Evolutionary conservation across 306 rosid genomes (phyloP), one percentile per base, ranked within the genome.

Genomic region (Cucurbita pepo): DNA sequence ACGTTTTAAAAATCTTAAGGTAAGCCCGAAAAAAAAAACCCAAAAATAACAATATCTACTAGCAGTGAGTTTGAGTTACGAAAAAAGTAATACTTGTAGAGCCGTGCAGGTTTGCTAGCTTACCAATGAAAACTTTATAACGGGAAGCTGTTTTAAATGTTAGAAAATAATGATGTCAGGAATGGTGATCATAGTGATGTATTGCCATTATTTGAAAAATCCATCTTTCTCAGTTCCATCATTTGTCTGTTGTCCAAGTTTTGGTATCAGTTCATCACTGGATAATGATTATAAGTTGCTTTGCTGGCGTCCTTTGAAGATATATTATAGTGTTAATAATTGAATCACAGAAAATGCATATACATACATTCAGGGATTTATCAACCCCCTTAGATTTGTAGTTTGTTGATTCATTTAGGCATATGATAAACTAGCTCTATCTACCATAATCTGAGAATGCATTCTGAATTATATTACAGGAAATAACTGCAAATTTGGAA

Each of bases 401-500:
- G 73, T 10, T 25, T 25, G n/a, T 25, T 25, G 21, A 21, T 30
- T 50, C 22, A 25, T 48, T 19, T 7, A 45, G 8, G 41, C 15
- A 45, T 22, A 6, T 47, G 56, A 47, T 69, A 69, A 6, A 25
- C 45, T 48, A 5, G 7, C 48, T 6, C 34, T 64, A 1, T 13
- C 15, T 65, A 67, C 73, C 73, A 48, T 48, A 34, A 69, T 25
- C 57, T 69, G 38, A 50, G 57, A 47, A 67, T 67, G 73, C 72
- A 25, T 34, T 25, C 40, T 71, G 63, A 34, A 36, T 36, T 7
- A 25, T 34, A 72, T 67, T 78, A 82, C 91, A 94, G 98, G 98
- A 94, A 83, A 62, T 90, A 70, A 94, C 94, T 63, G 94, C 98
- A 47, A 96, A 90, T 81, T 55, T 86, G 84, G 57, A 79, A 66